phyloP scores from a whole-genome alignment of 1,284 basidiomycete genomes.

The Heterobasidion irregulare region DNA sequence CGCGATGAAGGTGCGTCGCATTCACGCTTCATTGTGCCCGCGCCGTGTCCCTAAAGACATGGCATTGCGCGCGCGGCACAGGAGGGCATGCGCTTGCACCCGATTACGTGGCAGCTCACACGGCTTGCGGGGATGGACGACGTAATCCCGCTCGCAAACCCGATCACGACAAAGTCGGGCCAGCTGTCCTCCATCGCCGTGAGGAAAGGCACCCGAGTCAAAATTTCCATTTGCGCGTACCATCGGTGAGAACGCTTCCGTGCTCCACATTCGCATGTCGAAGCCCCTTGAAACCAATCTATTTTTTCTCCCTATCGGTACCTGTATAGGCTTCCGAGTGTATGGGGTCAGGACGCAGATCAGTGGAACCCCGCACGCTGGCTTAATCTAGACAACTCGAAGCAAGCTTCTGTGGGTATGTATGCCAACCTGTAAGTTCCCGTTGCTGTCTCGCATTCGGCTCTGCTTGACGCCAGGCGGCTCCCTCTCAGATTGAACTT shows the following conservation, averaged over 20 bases:
- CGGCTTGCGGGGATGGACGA: conserved; percentile 25
- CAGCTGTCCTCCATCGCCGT: conserved; percentile 24
- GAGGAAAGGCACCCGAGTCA: conserved; percentile 26
- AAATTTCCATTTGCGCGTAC: conserved; percentile 21
- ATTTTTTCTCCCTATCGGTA: neutral
- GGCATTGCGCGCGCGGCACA: conserved; percentile 4
- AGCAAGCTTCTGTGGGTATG: conserved; percentile 32
- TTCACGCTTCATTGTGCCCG: neutral
- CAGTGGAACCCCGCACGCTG: conserved; percentile 45
- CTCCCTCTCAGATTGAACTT: conserved; percentile 13
- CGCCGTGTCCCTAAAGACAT: neutral
- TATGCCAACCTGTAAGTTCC: conserved; percentile 42
- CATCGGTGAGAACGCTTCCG: conserved; percentile 19
- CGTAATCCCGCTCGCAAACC: conserved; percentile 28
- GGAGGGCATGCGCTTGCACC: conserved; percentile 32
- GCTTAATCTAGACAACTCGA: conserved; percentile 25
- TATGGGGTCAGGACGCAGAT: conserved; percentile 45
- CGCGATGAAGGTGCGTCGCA: conserved; percentile 16
- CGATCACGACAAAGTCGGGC: conserved; percentile 23
- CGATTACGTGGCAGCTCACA: conserved; percentile 21
- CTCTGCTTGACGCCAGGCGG: neutral
- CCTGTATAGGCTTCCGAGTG: conserved; percentile 16
- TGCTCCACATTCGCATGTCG: neutral
- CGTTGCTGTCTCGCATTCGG: neutral
- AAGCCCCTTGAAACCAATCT: neutral